Evolutionary conservation across 2,329 filamentous ascomycete genomes (phyloP), one percentile per base, ranked within the genome.

Genomic region (Fusarium robinianum): DNA sequence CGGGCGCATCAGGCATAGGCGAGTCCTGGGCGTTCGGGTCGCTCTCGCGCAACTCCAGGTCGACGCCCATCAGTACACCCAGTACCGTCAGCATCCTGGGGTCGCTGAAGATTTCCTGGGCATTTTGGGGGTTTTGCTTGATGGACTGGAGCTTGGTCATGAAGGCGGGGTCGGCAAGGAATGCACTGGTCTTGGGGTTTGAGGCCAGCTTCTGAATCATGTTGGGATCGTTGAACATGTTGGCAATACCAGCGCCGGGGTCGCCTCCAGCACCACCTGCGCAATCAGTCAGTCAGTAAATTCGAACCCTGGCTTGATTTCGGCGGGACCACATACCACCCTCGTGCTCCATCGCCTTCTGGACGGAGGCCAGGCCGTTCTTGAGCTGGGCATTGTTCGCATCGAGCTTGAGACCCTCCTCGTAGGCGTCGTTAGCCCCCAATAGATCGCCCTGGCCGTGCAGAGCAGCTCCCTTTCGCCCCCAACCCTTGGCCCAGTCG

Each of bases 401-500:
- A 67, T 99, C 94, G 41, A 92, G 78, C 76, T 96, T 95, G 58
- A 96, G 76, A n/a, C 92, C 94, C 67, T 95, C 82, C 64, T 96
- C 88, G 68, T 95, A 99, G 15, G 95, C 90, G 63, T 96, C 90
- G 53, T 86, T 81, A 22, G 94, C 90, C 33, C 83, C 87, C 35
- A 94, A 76, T 15, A 97, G 78, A 67, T 99, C 90, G 37, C 91
- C 89, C 48, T 85, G 76, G 31, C 94, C 94, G 69, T 96, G 94
- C 22, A 91, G 78, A 42, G 94, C 94, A 53, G 90, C 86, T 57
- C 92, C 94, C 70, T 96, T 96, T 49, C 94, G 85, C 46, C 88
- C 86, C 87, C 90, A 96, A 57, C 94, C 94, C 74, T 97, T 97
- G 48, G 90, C 84, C 94, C 94, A 99, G 76, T 97, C 94, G 9